Evolutionary conservation across 1,284 basidiomycete genomes (phyloP).

Genomic region (Boletus smithii): DNA sequence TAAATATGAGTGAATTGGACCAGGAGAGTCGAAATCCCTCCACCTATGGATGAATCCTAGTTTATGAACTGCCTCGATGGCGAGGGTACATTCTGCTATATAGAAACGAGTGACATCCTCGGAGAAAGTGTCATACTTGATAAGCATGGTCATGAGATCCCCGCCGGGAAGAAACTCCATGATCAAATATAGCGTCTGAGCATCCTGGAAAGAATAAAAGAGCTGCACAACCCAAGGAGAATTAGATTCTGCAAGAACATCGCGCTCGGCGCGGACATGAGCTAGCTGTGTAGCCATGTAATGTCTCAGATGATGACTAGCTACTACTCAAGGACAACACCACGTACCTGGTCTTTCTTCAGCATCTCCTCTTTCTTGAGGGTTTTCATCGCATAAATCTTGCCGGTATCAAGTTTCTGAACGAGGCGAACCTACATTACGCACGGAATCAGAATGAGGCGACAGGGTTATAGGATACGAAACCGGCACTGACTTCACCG

Average conservation of each 20-base stretch:
- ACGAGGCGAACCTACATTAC: conserved; percentile 80
- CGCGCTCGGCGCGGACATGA: conserved; percentile 79
- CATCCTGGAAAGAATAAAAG: conserved; percentile 98
- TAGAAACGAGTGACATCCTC: conserved; percentile 99
- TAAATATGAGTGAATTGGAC: neutral
- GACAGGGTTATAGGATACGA: neutral
- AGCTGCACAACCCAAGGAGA: conserved; percentile 98
- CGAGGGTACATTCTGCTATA: conserved; percentile 92
- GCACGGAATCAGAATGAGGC: conserved; percentile 58
- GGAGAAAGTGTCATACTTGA: conserved; percentile 99
- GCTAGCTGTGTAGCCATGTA: conserved; percentile 65
- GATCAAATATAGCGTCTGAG: conserved; percentile 91
- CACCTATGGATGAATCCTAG: conserved; percentile 91
- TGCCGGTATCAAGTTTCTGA: conserved; percentile 95
- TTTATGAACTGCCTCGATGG: conserved; percentile 89
- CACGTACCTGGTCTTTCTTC: conserved; percentile 91
- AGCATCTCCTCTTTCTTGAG: conserved; percentile 98
- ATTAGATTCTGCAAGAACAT: conserved; percentile 95
- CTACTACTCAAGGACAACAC: neutral
- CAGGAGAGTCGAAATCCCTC: neutral
- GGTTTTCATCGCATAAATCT: conserved; percentile 99
- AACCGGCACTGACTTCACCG: conserved; percentile 62
- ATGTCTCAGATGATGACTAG: conserved; percentile 32
- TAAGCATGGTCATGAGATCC: conserved; percentile 98
- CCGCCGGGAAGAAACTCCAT: conserved; percentile 99